These are phyloP conservation scores for Penstemon davidsonii DNA, from an alignment of 257 asterid species.

Conservation along the genomic window DNA sequence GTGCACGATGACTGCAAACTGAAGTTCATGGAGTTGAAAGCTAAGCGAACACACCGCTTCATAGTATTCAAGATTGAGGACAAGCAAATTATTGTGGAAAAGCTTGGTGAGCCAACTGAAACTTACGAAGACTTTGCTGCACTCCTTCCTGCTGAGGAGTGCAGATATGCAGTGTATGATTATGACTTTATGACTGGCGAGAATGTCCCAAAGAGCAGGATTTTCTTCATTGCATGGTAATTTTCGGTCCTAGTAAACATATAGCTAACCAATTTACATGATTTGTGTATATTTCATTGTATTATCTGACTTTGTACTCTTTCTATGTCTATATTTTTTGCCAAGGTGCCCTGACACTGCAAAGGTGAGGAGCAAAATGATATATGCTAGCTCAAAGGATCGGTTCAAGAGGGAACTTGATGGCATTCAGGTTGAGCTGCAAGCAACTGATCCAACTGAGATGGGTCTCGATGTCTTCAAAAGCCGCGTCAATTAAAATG, in stretches of 20 bases:
- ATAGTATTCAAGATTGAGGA: conserved; percentile 50
- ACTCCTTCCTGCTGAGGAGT: conserved; percentile 45
- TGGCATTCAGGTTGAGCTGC: conserved; percentile 52
- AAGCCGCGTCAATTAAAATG: conserved; percentile 41
- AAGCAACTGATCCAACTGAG: conserved; percentile 57
- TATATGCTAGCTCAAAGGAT: conserved; percentile 52
- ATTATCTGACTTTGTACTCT: background rate
- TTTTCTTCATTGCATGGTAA: conserved; percentile 51
- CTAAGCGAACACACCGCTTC: conserved; percentile 43
- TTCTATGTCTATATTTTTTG: background rate
- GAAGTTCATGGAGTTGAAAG: conserved; percentile 45
- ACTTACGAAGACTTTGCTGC: conserved; percentile 43
- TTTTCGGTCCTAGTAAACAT: background rate
- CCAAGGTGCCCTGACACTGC: conserved; percentile 56
- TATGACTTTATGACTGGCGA: conserved; percentile 40
- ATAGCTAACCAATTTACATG: background rate
- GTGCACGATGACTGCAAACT: conserved; percentile 51
- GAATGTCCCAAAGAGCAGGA: conserved; percentile 46
- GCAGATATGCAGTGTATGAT: conserved; percentile 44
- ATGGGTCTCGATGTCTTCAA: conserved; percentile 50
- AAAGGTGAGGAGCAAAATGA: conserved; percentile 55
- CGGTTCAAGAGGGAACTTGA: conserved; percentile 57
- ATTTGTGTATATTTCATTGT: background rate
- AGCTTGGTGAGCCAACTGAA: conserved; percentile 42
- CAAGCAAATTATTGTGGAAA: conserved; percentile 45